Evolutionary conservation across 2,329 filamentous ascomycete species (phyloP), one percentile per base, ranked within the genome.

Genomic region (Colletotrichum acutatum): DNA sequence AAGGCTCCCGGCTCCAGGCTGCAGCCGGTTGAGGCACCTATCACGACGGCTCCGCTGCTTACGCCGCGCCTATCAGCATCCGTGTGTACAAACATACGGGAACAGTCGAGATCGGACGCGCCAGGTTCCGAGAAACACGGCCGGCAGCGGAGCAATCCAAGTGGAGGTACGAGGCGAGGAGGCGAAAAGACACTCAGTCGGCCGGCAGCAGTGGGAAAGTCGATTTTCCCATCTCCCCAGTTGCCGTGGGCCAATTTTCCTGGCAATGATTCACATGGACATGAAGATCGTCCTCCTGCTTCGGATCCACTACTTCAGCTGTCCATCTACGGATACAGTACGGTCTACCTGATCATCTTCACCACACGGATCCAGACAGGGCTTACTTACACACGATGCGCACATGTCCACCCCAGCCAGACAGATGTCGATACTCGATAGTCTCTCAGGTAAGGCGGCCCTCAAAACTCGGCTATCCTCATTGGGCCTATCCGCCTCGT

Each of bases 201-300:
- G 42, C 58, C 52, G 52, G 52, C 19, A 14, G n/a, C 52, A 59
- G 65, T 69, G 65, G 69, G 66, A 64, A 72, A 72, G 66, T 56
- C 53, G 66, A 49, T 53, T 42, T 66, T 62, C 56, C 63, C 69
- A 64, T 69, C 58, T 64, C 42, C 32, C 42, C 54, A 46, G 53
- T 59, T 58, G 11, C 30, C 53, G 22, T 70, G 64, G 57, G 49
- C 69, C 60, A 70, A 52, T 32, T 26, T 54, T 52, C 42, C 46
- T 66, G 61, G 46, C 66, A 57, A 32, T 56, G 32, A 46, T 34
- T 70, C 28, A 63, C 46, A 49, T 49, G 60, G 24, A 54, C 61
- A 70, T 73, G 67, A 71, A 37, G 66, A 73, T 73, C 67, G 24
- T 58, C 60, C 32, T 65, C 56, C 9, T 49, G 32, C 59, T 34